Evolutionary conservation across 352 stramenopile genomes (phyloP).

Genomic region (Blastocystis sp.): DNA sequence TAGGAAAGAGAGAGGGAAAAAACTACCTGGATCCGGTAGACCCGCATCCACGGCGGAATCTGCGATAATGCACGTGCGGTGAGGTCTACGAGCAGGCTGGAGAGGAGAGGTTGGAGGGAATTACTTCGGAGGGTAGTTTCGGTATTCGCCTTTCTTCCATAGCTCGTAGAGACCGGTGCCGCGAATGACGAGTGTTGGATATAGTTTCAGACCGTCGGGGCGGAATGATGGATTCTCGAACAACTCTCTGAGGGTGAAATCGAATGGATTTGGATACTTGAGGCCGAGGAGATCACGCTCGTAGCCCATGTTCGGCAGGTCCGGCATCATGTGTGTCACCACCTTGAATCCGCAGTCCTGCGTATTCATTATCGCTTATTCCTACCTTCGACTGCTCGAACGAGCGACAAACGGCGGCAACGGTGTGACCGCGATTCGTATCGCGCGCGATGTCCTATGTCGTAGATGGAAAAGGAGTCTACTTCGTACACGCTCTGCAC

Average conservation of each 20-base stretch:
- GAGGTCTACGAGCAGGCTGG: slow-evolving; percentile 71
- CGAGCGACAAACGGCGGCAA: slow-evolving; percentile 74
- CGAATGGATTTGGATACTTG: not conserved
- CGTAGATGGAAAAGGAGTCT: slow-evolving; percentile 76
- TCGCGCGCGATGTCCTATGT: slow-evolving; percentile 58
- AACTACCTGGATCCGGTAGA: slow-evolving; percentile 80
- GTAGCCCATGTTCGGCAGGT: slow-evolving; percentile 89
- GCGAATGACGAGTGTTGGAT: slow-evolving; percentile 87
- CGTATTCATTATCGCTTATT: too few relatives aligned
- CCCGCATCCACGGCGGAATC: slow-evolving; percentile 83
- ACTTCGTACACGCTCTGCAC: slow-evolving; percentile 86
- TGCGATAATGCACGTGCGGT: slow-evolving; percentile 81
- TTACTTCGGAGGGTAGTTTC: slow-evolving; percentile 75
- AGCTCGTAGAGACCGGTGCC: slow-evolving; percentile 88
- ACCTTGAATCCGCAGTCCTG: slow-evolving; percentile 94
- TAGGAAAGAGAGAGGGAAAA: not conserved
- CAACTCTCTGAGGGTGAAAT: slow-evolving; percentile 70
- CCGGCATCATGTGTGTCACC: slow-evolving; percentile 91
- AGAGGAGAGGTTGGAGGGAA: slow-evolving; percentile 59
- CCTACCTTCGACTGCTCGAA: slow-evolving; percentile 75
- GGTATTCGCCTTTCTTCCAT: slow-evolving; percentile 87
- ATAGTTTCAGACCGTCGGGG: slow-evolving; percentile 87
- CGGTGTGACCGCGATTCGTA: slow-evolving; percentile 80
- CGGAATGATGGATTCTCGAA: slow-evolving; percentile 87
- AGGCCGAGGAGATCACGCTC: slow-evolving; percentile 87